phyloP scores from a whole-genome alignment of 1,284 basidiomycete species.

The Ceratobasidium sp. region DNA sequence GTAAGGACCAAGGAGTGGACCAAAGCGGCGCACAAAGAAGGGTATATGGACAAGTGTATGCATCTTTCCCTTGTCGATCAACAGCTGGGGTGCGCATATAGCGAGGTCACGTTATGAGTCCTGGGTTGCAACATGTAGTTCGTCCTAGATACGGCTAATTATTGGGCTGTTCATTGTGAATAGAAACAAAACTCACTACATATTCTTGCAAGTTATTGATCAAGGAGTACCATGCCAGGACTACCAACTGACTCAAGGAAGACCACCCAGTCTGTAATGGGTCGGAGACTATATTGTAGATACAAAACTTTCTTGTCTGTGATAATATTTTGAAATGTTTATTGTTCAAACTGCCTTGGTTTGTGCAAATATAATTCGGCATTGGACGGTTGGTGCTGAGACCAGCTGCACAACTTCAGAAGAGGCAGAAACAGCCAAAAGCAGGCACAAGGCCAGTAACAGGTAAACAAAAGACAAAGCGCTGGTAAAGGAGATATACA shows the following conservation, averaged over 20 bases:
- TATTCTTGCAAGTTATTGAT: constrained; percentile 58
- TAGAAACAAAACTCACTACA: constrained; percentile 50
- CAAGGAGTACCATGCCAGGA: constrained; percentile 47
- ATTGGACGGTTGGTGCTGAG: constrained; percentile 49
- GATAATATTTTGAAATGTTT: constrained; percentile 39
- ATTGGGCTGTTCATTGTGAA: constrained; percentile 50
- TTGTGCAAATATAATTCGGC: constrained; percentile 49
- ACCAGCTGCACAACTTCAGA: background rate
- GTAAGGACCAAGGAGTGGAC: constrained; percentile 56
- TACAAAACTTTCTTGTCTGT: constrained; percentile 14
- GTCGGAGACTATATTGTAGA: constrained; percentile 2
- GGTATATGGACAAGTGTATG: constrained; percentile 58
- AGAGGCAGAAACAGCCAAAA: constrained; percentile 46
- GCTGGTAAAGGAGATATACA: too few relatives aligned
- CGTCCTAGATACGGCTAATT: constrained; percentile 52
- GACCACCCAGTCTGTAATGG: constrained; percentile 1
- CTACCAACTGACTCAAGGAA: background rate
- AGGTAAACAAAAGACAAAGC: too few relatives aligned
- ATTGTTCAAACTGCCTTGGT: constrained; percentile 30
- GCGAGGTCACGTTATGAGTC: constrained; percentile 58
- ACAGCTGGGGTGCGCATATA: constrained; percentile 55
- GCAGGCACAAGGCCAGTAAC: constrained; percentile 34
- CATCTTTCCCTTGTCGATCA: constrained; percentile 58
- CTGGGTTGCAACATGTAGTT: constrained; percentile 54
- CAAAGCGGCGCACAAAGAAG: constrained; percentile 57